Base-by-base conservation (phyloP, 106 monocot genomes). In the Narthecium ossifragum region DNA sequence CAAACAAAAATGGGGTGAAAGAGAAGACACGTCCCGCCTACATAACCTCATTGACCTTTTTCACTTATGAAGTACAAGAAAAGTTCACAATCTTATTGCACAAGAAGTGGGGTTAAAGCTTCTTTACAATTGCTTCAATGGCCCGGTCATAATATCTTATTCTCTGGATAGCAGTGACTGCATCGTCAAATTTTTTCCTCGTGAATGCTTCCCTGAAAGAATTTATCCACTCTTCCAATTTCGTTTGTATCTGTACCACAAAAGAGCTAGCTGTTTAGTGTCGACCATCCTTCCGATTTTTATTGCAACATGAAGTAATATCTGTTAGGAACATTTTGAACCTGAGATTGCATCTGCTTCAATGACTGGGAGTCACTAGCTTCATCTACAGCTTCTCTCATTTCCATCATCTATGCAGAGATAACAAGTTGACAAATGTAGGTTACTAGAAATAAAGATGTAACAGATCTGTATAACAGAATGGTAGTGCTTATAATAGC, bases 131-230 rank as follows among this genome's bases (percentile, higher is more conserved):
- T 58, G 74, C 86, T 71, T 96, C 82, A 18, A 96, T 54, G 18
- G 89, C 94, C 2, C 80, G 79, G 15, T 96, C 86, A 26, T 96
- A 90, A 34, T 96, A 96, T 59, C 72, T 83, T 90, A 96, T 96
- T 69, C 83, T 72, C 61, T 78, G 77, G 26, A 75, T 78, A 8
- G 83, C 59, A 56, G 27, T 26, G 25, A 83, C 62, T 21, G 94
- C 85, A 38, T 31, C 32, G 17, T 78, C 64, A 27, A 83, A 90
- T 46, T 81, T 46, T 6, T 30, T 51, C 33, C 55, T 76, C 32
- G 78, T 38, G 64, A 83, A 84, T 57, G 86, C 85, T 45, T 80
- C 68, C 8, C 52, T 28, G 46, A 96, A 96, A 12, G 70, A 67
- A 22, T 65, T 59, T 13, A 83, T 83, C 78, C 70, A 86, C 5